phyloP scores from a whole-genome alignment of 23 red algal species.

The Cyanidioschyzon merolae region DNA sequence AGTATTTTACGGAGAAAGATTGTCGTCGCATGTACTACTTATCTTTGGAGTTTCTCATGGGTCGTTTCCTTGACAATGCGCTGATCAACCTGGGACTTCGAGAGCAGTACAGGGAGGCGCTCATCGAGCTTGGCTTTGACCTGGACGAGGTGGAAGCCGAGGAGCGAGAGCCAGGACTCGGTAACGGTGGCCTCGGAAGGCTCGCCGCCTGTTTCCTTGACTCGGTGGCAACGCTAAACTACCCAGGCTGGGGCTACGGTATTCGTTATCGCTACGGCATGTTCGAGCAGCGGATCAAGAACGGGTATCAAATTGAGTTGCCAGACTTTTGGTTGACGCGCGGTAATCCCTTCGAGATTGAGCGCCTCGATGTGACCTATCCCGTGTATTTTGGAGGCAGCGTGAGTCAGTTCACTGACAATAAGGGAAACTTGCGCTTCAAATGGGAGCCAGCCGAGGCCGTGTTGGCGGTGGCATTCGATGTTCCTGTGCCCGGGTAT shows the following conservation, averaged over 20 bases:
- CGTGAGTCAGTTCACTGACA: conserved; percentile 40
- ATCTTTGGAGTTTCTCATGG: conserved; percentile 95
- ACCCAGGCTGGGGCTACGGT: conserved; percentile 98
- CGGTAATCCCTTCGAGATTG: conserved; percentile 96
- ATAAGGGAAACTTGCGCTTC: conserved; percentile 31
- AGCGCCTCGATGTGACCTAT: conserved; percentile 96
- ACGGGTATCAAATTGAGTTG: conserved; percentile 96
- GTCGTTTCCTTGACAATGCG: conserved; percentile 84
- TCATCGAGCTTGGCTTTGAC: conserved; percentile 68
- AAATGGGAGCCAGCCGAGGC: conserved; percentile 58
- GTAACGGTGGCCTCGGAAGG: conserved; percentile 89
- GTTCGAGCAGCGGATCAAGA: conserved; percentile 77
- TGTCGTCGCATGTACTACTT: conserved; percentile 95
- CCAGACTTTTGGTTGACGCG: conserved; percentile 95
- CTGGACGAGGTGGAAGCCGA: conserved; percentile 59
- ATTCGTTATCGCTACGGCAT: conserved; percentile 99
- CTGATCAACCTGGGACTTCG: conserved; percentile 93
- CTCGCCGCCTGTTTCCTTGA: conserved; percentile 99
- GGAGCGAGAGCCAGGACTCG: conserved; percentile 92
- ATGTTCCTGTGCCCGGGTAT: conserved; percentile 92
- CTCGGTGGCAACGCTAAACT: conserved; percentile 94
- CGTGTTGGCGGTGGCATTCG: conserved; percentile 88
- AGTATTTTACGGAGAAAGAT: conserved; percentile 93
- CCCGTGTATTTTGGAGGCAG: conserved; percentile 87
- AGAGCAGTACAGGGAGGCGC: conserved; percentile 74